Evolutionary conservation across 495 filamentous ascomycete genomes (phyloP).

Genomic region (Tuber microsphaerosporum): DNA sequence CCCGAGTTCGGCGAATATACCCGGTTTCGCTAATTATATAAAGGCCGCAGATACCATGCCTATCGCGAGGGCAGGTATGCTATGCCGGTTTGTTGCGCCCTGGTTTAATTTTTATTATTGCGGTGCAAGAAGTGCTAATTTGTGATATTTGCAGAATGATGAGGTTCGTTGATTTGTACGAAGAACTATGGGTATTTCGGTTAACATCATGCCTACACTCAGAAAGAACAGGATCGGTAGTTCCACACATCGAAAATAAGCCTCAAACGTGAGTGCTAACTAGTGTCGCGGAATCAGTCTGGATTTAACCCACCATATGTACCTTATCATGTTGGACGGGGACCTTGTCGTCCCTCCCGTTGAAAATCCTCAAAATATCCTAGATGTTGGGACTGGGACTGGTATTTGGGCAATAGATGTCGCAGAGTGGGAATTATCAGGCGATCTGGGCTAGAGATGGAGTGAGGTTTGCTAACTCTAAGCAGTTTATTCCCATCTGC

Average conservation of each 20-base stretch:
- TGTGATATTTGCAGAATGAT: neutral
- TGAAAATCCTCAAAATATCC: conserved; percentile 48
- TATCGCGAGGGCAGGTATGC: neutral
- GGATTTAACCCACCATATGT: conserved; percentile 60
- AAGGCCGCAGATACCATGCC: neutral
- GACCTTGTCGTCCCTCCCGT: conserved; percentile 52
- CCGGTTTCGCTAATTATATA: neutral
- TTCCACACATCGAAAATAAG: neutral
- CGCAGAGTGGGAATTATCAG: conserved; percentile 8
- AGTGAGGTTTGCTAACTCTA: neutral
- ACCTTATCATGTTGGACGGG: conserved; percentile 48
- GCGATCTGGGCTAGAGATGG: conserved; percentile 20
- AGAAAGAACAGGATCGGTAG: neutral
- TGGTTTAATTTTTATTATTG: neutral
- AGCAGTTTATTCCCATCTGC: conserved; percentile 34
- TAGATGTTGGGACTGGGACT: conserved; percentile 60
- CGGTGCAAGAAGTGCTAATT: neutral
- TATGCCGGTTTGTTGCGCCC: neutral
- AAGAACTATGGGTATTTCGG: neutral
- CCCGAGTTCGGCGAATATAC: neutral
- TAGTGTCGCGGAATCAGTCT: conserved; percentile 39
- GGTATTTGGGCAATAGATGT: conserved; percentile 59
- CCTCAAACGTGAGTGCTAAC: neutral
- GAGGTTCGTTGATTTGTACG: neutral
- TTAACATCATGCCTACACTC: neutral